Evolutionary conservation across 208 protist genomes (phyloP).

Genomic region (Crithidia brevicula): DNA sequence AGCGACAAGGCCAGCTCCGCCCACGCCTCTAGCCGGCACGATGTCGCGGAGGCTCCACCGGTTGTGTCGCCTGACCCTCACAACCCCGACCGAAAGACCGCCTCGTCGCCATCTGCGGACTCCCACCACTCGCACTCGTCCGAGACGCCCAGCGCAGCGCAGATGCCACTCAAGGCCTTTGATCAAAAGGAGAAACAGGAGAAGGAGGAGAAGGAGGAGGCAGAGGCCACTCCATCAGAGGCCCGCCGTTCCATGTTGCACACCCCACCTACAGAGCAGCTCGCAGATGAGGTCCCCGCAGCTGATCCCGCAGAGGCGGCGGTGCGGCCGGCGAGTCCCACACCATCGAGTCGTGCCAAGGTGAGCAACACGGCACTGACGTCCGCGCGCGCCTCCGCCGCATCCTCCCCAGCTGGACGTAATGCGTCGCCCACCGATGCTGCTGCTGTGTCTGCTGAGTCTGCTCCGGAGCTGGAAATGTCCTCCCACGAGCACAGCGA

Average conservation of each 20-base stretch:
- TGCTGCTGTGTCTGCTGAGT: not conserved
- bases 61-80: slow-evolving; percentile 8
- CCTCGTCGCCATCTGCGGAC: not conserved
- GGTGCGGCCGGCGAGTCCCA: not conserved
- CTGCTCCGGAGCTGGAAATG: not conserved
- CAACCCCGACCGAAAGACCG: not conserved
- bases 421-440: not conserved
- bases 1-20: not conserved
- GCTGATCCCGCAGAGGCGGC: not conserved
- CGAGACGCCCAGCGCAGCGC: not conserved
- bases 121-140: slow-evolving; percentile 5
- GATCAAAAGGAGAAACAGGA: not conserved
- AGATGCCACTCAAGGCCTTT: not conserved
- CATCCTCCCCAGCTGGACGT: no score
- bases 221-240: not conserved
- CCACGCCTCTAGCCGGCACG: not conserved
- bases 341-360: not conserved
- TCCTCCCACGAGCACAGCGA: not conserved
- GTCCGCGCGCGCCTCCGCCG: not conserved
- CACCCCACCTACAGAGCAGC: no score
- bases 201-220: not conserved
- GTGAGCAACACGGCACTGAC: not conserved
- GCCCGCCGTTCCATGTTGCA: no score
- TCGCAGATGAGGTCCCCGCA: no score
- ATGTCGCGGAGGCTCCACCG: not conserved